phyloP scores from a whole-genome alignment of 805 yeast genomes.

The Pichia kluyveri region DNA sequence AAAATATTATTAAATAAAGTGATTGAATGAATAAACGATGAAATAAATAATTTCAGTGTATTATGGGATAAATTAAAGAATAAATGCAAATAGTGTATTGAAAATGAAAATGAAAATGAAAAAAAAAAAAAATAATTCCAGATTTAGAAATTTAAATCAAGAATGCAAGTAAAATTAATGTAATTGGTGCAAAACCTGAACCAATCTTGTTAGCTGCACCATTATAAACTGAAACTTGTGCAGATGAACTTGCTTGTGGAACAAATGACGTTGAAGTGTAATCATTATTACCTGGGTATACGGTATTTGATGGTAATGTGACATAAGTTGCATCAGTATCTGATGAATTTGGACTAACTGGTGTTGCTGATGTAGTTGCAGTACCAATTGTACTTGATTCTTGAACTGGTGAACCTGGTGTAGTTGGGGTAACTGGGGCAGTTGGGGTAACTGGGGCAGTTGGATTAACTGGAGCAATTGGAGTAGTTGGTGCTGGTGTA shows the following conservation, averaged over 20 bases:
- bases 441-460: not conserved
- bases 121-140: not conserved
- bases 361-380: not conserved
- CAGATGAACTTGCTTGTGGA: not conserved
- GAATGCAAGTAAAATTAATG: not conserved
- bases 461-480: not conserved
- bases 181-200: not conserved
- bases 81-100: not conserved
- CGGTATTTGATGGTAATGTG: not conserved
- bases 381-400: not conserved
- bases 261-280: not conserved
- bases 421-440: not conserved
- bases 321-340: not conserved
- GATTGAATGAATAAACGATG: too few species aligned
- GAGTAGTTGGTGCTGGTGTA: not conserved
- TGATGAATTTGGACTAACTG: not conserved
- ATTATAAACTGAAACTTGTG: not conserved
- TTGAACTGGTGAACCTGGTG: not conserved
- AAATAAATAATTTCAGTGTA: too few species aligned
- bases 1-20: too few species aligned
- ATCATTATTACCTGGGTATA: not conserved
- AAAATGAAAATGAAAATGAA: not conserved
- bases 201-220: not conserved
- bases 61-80: not conserved
- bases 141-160: not conserved